Evolutionary conservation across 2,329 filamentous ascomycete genomes (phyloP).

Genomic region (Cryphonectria japonica): DNA sequence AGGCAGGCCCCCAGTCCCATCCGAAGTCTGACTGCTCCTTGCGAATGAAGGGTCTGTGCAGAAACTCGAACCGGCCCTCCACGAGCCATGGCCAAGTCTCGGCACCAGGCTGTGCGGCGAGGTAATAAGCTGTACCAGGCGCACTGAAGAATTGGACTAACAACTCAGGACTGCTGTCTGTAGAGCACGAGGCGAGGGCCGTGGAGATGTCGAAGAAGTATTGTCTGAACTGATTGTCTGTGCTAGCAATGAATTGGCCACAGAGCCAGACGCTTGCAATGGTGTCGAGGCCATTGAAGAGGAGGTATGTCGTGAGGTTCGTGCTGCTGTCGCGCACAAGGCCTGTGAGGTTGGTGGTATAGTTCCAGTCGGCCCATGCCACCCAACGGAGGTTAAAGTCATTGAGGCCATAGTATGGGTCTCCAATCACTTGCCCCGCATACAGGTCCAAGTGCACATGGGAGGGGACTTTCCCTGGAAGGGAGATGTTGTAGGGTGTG

Average conservation of each 20-base stretch:
- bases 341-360: slow-evolving; percentile 51
- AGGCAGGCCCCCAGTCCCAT: slow-evolving; percentile 67
- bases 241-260: slow-evolving; percentile 55
- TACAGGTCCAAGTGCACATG: slow-evolving; percentile 63
- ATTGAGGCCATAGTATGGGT: slow-evolving; percentile 56
- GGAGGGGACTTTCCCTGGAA: slow-evolving; percentile 59
- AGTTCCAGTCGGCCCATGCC: slow-evolving; percentile 63
- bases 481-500: slow-evolving; percentile 50
- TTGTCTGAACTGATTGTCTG: slow-evolving; percentile 66
- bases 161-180: slow-evolving; percentile 41
- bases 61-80: slow-evolving; percentile 54
- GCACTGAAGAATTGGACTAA: slow-evolving; percentile 59
- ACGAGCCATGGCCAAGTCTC: slow-evolving; percentile 55
- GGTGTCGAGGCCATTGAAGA: slow-evolving; percentile 67
- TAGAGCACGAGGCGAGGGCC: slow-evolving; percentile 47
- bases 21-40: slow-evolving; percentile 68
- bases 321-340: slow-evolving; percentile 33
- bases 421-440: slow-evolving; percentile 54
- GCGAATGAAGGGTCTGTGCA: slow-evolving; percentile 58
- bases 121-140: slow-evolving; percentile 54
- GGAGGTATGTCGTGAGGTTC: slow-evolving; percentile 52
- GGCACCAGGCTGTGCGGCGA: slow-evolving; percentile 53
- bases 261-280: slow-evolving; percentile 62
- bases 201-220: slow-evolving; percentile 61
- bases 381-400: slow-evolving; percentile 66